Base-by-base conservation (phyloP, 176 grass and related monocot species). In the Rhynchospora tenuis region DNA sequence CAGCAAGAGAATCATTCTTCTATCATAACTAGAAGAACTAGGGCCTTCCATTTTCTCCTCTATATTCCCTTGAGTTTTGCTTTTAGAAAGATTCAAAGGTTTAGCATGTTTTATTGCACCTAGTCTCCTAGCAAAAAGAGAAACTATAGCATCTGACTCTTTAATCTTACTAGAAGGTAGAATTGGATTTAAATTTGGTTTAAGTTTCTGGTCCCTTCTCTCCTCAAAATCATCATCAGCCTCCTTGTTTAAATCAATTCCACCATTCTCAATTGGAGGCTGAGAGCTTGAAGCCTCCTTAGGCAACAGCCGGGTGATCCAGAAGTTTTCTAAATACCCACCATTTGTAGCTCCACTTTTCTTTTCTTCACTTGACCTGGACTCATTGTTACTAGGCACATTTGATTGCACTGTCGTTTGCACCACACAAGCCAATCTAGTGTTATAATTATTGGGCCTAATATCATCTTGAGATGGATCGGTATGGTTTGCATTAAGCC, bases 101-200 rank as follows among this genome's bases (percentile, higher is more conserved):
- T 87, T 86, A 61, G 86, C 89, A 90, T 97, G 78, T 77, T 56
- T 85, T 83, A 90, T 73, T 11, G 91, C 85, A 31, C 87, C 92
- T 79, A 91, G 82, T 88, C 94, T 90, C 85, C 90, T 97, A 55
- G 92, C 92, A 86, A 94, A 94, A 85, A 92, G 78, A 68, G 90
- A 92, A 86, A 90, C 94, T 78, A 88, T 92, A 68, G 84, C 83
- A 75, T 91, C 87, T 22, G 88, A 89, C 47, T 88, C 88, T 79
- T 89, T 94, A 85, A 75, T 52, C 46, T 86, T 89, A 27, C 90
- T 78, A 74, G 79, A 87, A 66, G 89, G 83, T 43, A 71, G 64
- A 64, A 80, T 87, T 59, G 83, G 85, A 73, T 69, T 89, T 77
- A 92, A 87, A 81, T 84, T 94, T 85, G 88, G 86, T 79, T 72